Evolutionary conservation across 2,329 filamentous ascomycete genomes (phyloP).

Genomic region (Aspergillus jensenii): DNA sequence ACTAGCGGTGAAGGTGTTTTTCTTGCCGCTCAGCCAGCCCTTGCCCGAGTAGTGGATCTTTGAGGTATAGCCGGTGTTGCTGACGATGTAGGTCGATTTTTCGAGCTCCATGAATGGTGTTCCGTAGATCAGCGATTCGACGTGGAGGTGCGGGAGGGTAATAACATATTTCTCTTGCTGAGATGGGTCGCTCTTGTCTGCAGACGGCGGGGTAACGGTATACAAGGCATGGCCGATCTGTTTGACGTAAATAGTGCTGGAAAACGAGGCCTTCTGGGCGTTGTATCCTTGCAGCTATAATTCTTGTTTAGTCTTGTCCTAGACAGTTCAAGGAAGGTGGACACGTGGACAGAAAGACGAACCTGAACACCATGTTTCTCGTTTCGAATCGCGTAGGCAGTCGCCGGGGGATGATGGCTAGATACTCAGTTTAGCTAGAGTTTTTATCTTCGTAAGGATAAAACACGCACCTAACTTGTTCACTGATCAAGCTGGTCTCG

Average conservation of each 20-base stretch:
- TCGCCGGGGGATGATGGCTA: constrained; percentile 88
- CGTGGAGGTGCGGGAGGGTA: constrained; percentile 85
- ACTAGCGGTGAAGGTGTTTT: constrained; percentile 80
- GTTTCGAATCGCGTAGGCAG: constrained; percentile 91
- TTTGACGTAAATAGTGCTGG: constrained; percentile 90
- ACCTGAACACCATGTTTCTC: constrained; percentile 71
- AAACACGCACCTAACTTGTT: constrained; percentile 73
- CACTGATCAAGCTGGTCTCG: constrained; percentile 81
- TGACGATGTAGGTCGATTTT: constrained; percentile 78
- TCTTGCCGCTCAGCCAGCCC: constrained; percentile 93
- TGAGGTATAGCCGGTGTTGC: constrained; percentile 80
- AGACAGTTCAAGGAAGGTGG: not conserved
- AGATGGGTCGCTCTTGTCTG: constrained; percentile 42
- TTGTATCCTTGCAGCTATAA: constrained; percentile 74
- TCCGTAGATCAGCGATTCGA: constrained; percentile 78
- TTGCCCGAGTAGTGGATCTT: constrained; percentile 93
- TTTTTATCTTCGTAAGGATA: not conserved
- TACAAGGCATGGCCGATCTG: constrained; percentile 87
- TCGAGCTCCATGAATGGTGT: constrained; percentile 88
- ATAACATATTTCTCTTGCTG: constrained; percentile 75
- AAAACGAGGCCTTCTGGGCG: constrained; percentile 93
- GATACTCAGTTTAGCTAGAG: not conserved
- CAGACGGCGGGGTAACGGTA: constrained; percentile 61
- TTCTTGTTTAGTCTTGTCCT: not conserved
- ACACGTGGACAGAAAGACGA: constrained; percentile 51